These are phyloP conservation scores for Jackrogersella multiformis DNA, from an alignment of 495 filamentous ascomycete genomes.

Conservation along the genomic window DNA sequence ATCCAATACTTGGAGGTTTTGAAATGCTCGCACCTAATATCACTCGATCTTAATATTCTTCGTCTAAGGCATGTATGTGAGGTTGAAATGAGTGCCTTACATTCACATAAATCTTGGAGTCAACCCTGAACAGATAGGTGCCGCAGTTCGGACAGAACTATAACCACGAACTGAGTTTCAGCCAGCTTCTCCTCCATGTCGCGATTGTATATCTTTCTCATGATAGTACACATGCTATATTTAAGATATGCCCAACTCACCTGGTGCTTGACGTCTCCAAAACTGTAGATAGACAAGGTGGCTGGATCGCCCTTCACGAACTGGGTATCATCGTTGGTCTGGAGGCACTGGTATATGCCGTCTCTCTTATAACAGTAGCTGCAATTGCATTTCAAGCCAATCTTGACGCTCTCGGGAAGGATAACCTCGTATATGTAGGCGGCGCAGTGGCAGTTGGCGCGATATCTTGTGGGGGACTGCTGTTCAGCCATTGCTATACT, in stretches of 20 bases:
- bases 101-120: constrained; percentile 31
- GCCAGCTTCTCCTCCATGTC: background rate
- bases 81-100: constrained; percentile 5
- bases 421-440: constrained; percentile 41
- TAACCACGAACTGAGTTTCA: background rate
- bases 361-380: constrained; percentile 43
- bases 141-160: constrained; percentile 41
- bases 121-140: constrained; percentile 21
- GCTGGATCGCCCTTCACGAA: constrained; percentile 34
- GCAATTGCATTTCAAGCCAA: constrained; percentile 32
- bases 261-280: constrained; percentile 31
- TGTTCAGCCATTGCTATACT: constrained; percentile 17
- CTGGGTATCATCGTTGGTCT: constrained; percentile 26
- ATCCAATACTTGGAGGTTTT: constrained; percentile 43
- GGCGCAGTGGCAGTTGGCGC: constrained; percentile 50
- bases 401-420: constrained; percentile 14
- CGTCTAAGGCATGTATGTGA: background rate
- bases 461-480: constrained; percentile 18
- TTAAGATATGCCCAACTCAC: constrained; percentile 9
- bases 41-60: background rate
- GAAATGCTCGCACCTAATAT: constrained; percentile 41
- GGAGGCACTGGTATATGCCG: constrained; percentile 18
- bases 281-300: constrained; percentile 28
- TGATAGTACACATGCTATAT: background rate
- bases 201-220: too few species aligned